A percentile compares a stretch with the other conserved stretches of the same genome.
phyloP scores from a whole-genome alignment of 1,284 basidiomycete genomes.

The Leccinum fuscescens region DNA sequence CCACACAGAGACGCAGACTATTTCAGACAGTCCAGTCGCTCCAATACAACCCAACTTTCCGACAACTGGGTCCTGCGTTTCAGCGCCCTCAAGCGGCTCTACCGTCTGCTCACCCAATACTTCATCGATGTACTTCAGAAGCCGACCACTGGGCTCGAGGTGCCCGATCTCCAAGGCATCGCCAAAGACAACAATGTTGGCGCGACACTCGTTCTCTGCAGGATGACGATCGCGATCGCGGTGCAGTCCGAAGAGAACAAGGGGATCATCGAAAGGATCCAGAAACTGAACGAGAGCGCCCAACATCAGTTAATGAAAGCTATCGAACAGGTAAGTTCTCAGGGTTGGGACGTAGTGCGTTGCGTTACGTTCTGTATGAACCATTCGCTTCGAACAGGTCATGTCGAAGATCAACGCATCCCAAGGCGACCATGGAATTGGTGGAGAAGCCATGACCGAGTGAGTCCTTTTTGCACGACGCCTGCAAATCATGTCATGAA shows the following conservation, averaged over 20 bases:
- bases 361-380: neutral
- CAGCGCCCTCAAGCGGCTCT: constrained; percentile 78
- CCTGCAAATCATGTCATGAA: constrained; percentile 12
- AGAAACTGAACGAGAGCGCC: constrained; percentile 71
- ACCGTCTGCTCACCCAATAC: constrained; percentile 85
- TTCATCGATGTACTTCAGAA: constrained; percentile 78
- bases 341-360: neutral
- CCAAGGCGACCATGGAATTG: constrained; percentile 41
- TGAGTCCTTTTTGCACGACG: constrained; percentile 37
- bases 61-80: constrained; percentile 93
- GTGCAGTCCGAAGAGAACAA: constrained; percentile 87
- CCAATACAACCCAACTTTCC: constrained; percentile 55
- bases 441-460: constrained; percentile 70
- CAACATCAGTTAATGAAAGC: constrained; percentile 85
- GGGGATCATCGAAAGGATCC: constrained; percentile 82
- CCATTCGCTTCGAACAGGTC: constrained; percentile 43
- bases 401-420: constrained; percentile 64
- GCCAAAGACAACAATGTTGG: constrained; percentile 68
- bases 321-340: constrained; percentile 69
- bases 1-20: constrained; percentile 66
- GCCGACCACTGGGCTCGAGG: constrained; percentile 67
- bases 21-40: constrained; percentile 62
- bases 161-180: constrained; percentile 79
- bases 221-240: constrained; percentile 88
- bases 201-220: constrained; percentile 76